Base-by-base conservation (phyloP, 257 asterid genomes). In the Coffea eugenioides region DNA sequence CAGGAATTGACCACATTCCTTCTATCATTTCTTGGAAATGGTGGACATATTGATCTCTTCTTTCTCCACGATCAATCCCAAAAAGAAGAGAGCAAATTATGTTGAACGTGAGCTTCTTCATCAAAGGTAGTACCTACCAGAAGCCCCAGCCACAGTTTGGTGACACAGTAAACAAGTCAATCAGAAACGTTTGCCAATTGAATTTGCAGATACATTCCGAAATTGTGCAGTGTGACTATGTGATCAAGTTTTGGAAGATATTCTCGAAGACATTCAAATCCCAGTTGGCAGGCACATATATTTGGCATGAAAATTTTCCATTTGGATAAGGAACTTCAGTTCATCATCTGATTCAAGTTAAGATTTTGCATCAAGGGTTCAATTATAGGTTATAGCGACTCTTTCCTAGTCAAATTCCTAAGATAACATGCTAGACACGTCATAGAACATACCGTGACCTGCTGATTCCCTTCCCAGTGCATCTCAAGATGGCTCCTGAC, bases 81-180 rank as follows among this genome's bases (percentile, higher is more conserved):
- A 93, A 89, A 11, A 92, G 88, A 80, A 90, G 89, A 73, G 93
- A 84, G 86, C 97, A 91, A 73, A 92, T 88, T 54, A 91, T 90
- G 92, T 90, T 83, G 92, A 93, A 93, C 64, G 98, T 86, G 36
- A 93, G 88, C 21, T 64, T 88, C 91, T 91, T 91, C 94, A 90
- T 89, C 51, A 90, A 71, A 8, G 98, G 97, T 79, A 92, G 56
- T 66, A 89, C 96, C 97, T 91, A 77, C 36, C 9, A 73, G 45
- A 3, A 67, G 49, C 16, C 73, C 49, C 67, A 70, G 8, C 66
- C 52, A 73, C n/a, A 31, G 39, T 59, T 75, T 48, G 57, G 79
- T 18, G 12, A 27, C 45, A 46, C 20, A 72, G 1, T 7, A 10
- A n/a, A 45, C 10, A 70, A 20, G 36, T n/a, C 13, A 7, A 20